Conservation (phyloP, 331 rosid genomes). For the Phaseolus coccineus region DNA sequence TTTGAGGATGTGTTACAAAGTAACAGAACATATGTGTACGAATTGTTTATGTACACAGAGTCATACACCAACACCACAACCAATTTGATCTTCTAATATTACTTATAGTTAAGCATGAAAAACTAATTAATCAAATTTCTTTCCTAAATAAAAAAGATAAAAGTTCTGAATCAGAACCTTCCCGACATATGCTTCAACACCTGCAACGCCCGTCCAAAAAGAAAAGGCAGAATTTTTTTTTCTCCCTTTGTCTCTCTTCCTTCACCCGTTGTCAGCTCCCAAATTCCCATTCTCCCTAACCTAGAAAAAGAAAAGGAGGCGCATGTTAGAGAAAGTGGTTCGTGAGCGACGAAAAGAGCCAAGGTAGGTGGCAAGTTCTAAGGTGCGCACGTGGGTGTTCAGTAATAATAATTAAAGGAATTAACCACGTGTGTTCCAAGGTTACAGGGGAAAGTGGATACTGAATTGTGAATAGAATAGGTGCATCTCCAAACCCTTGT, state of each 20-base stretch:
- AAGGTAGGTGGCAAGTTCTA: neutral
- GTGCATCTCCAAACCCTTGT: too few relatives aligned
- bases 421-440: neutral
- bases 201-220: slow-evolving; percentile 57
- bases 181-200: slow-evolving; percentile 87
- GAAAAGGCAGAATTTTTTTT: slow-evolving; percentile 40
- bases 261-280: neutral
- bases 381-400: neutral
- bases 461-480: neutral
- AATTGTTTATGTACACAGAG: slow-evolving; percentile 24
- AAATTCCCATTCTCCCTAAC: neutral
- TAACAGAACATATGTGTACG: neutral
- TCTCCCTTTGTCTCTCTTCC: neutral
- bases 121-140: neutral
- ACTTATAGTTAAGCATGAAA: neutral
- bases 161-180: slow-evolving; percentile 29
- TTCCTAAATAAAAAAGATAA: neutral
- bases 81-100: slow-evolving; percentile 39
- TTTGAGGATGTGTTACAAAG: slow-evolving; percentile 28
- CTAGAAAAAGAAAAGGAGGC: neutral
- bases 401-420: neutral
- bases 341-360: neutral
- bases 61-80: slow-evolving; percentile 26
- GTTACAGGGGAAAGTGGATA: neutral
- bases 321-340: neutral